Evolutionary conservation across 768 basidiomycete species (phyloP).

Genomic region (Pleurotus cornucopiae): DNA sequence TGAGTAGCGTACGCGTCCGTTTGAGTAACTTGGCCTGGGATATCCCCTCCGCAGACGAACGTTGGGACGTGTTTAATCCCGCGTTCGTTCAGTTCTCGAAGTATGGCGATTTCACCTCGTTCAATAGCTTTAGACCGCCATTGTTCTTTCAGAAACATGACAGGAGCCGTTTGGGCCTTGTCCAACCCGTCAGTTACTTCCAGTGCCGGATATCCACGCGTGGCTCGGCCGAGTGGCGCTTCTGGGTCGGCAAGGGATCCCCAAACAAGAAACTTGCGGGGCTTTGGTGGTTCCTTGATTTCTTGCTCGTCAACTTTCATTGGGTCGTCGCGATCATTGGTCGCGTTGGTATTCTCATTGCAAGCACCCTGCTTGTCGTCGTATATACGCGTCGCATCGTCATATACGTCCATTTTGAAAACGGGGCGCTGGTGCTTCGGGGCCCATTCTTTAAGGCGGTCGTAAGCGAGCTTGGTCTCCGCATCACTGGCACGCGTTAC

Average conservation of each 20-base stretch:
- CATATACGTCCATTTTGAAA: neutral
- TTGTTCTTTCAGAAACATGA: slow-evolving; percentile 5
- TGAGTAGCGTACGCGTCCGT: neutral
- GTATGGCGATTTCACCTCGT: slow-evolving; percentile 4
- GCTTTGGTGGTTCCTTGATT: no score
- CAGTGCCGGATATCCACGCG: neutral
- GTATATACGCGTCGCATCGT: no score
- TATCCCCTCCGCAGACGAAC: slow-evolving; percentile 1
- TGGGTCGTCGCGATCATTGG: neutral
- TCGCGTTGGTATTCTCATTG: neutral
- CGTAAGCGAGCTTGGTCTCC: neutral
- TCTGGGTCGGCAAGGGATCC: slow-evolving; percentile 1
- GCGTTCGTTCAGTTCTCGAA: slow-evolving; percentile 1
- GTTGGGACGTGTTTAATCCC: neutral
- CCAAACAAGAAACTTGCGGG: slow-evolving; percentile 6
- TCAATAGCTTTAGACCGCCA: neutral
- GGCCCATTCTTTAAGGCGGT: neutral
- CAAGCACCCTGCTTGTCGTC: neutral
- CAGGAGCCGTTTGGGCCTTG: neutral
- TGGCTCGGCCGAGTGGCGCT: slow-evolving; percentile 6
- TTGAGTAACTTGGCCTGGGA: slow-evolving; percentile 10
- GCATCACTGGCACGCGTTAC: neutral
- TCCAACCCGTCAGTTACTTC: neutral
- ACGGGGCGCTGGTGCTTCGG: neutral
- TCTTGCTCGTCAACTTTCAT: no score